Evolutionary conservation across 2,329 filamentous ascomycete genomes (phyloP), one percentile per base, ranked within the genome.

Genomic region (Penicillium frequentans): DNA sequence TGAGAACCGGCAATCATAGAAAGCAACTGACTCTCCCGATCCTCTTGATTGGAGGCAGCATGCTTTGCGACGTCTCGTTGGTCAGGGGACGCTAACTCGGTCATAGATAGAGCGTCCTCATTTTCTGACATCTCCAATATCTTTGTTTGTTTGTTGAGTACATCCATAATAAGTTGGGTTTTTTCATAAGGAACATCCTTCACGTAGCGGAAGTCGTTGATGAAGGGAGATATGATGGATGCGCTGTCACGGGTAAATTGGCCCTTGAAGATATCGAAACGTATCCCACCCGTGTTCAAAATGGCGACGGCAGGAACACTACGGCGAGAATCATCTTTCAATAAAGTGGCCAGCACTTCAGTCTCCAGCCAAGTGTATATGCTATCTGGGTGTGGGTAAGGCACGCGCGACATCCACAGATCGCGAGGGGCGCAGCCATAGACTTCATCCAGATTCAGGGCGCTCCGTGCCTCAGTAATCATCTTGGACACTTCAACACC

Each of bases 241-340:
- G 90, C 91, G 4, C 88, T 89, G 71, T 99, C 95, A 39, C 86
- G 86, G 0, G 95, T 98, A 70, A 98, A 98, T 0, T 88, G 81
- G 0, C 95, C 95, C 72, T 93, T 86, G 81, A 97, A 96, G 59
- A 99, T 90, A 73, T 99, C 95, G 73, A 98, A 99, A 45, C 95
- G 90, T 63, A 99, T 86, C 3, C 90, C 90, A 26, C 95, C 95
- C 0, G 91, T 96, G 75, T 99, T 99, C 55, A 90, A 81, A 50
- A 98, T 85, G 29, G 88, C 86, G 11, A 98, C 77, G 3, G 70
- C 66, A 10, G 91, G 82, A 42, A 83, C 81, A 55, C 86, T 81
- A 24, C 82, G 79, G 4, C 88, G 81, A 31, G 81, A 76, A 42
- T 83, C 70, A 54, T 85, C 86, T 55, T 78, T 76, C 31, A 92